These are phyloP conservation scores for Cryptococcus amylolentus DNA, from an alignment of 1,284 basidiomycete genomes.

Conservation along the genomic window DNA sequence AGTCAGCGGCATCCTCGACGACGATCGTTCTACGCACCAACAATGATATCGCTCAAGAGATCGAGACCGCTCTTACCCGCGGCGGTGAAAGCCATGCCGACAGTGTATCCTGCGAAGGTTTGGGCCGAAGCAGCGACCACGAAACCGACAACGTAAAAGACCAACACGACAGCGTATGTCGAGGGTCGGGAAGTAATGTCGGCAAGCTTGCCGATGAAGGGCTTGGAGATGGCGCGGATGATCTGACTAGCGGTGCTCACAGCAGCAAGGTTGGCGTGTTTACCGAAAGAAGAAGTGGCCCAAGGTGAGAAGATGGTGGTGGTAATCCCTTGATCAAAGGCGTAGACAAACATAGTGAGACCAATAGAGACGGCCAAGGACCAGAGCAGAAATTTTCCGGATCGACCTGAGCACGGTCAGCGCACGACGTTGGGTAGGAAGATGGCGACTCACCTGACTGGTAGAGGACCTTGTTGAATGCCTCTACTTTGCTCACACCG, in stretches of 20 bases:
- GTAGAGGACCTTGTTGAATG: no score
- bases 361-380: constrained; percentile 3
- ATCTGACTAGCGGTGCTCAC: constrained; percentile 33
- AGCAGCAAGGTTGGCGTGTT: constrained; percentile 14
- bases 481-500: no score
- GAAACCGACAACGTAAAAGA: constrained; percentile 32
- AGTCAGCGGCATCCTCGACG: neutral
- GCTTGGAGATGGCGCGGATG: constrained; percentile 29
- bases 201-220: constrained; percentile 33
- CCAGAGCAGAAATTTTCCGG: constrained; percentile 4
- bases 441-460: no score
- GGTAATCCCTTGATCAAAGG: constrained; percentile 6
- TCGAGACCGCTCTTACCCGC: constrained; percentile 28
- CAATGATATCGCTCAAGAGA: constrained; percentile 19
- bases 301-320: constrained; percentile 6
- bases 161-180: constrained; percentile 11
- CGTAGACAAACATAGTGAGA: constrained; percentile 7
- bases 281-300: constrained; percentile 5
- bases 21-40: constrained; percentile 14
- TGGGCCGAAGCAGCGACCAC: constrained; percentile 18
- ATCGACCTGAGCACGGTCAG: neutral
- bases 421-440: no score
- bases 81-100: constrained; percentile 26
- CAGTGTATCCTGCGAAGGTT: constrained; percentile 21
- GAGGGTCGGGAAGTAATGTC: constrained; percentile 22